Evolutionary conservation across 2,329 filamentous ascomycete species (phyloP).

Genomic region (Didymella lethalis): DNA sequence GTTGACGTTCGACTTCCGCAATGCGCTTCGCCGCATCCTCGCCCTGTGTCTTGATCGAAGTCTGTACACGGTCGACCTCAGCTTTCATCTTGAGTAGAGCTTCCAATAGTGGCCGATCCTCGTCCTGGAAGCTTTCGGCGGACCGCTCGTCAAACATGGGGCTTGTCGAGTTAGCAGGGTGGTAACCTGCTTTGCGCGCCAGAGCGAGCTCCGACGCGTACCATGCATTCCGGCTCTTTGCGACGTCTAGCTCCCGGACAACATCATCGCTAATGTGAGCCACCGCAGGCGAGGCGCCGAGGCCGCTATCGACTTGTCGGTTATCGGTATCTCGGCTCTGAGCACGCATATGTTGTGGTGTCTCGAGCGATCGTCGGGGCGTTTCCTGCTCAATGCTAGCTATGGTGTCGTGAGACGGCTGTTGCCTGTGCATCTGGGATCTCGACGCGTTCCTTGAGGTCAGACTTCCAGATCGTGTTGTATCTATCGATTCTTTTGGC

Average conservation of each 20-base stretch:
- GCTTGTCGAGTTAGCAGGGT: constrained; percentile 72
- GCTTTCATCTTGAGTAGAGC: constrained; percentile 89
- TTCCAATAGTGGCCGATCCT: constrained; percentile 90
- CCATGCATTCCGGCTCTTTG: constrained; percentile 91
- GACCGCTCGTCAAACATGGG: constrained; percentile 78
- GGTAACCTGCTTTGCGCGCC: constrained; percentile 88
- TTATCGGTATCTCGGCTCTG: constrained; percentile 44
- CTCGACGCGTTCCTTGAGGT: constrained; percentile 48
- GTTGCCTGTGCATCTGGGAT: constrained; percentile 58
- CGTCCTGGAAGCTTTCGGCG: constrained; percentile 84
- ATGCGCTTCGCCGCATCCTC: constrained; percentile 85
- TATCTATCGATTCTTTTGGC: constrained; percentile 49
- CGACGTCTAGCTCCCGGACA: constrained; percentile 84
- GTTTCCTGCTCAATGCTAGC: constrained; percentile 58
- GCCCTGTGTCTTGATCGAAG: constrained; percentile 87
- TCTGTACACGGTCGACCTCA: constrained; percentile 89
- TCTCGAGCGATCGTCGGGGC: constrained; percentile 44
- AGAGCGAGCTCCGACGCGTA: constrained; percentile 94
- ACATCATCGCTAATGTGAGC: constrained; percentile 74
- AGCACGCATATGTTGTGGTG: constrained; percentile 37
- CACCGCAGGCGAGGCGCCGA: constrained; percentile 67
- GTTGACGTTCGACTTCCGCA: constrained; percentile 91
- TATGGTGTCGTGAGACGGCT: constrained; percentile 67
- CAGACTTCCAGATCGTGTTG: constrained; percentile 43
- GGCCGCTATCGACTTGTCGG: constrained; percentile 66